Conservation (phyloP, 2,329 filamentous ascomycete genomes). For the Zelopaecilomyces penicillatus region DNA sequence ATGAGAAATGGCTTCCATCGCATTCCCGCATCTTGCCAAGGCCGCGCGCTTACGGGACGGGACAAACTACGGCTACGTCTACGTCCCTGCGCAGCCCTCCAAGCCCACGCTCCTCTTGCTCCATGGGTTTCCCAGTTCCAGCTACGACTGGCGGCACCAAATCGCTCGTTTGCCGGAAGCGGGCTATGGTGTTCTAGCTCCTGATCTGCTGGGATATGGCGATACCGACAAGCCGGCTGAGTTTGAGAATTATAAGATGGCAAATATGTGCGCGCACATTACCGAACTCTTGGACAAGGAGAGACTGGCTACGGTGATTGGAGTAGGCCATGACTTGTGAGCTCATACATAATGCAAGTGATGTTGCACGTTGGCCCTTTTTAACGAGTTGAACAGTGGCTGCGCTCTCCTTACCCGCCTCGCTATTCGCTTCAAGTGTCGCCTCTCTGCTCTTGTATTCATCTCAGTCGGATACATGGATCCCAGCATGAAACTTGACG, state of each 20-base stretch:
- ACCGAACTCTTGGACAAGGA: slow-evolving; percentile 11
- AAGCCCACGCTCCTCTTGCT: slow-evolving; percentile 13
- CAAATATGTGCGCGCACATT: slow-evolving; percentile 8
- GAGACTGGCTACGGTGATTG: slow-evolving; percentile 8
- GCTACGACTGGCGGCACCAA: slow-evolving; percentile 13
- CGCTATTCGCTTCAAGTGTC: neutral
- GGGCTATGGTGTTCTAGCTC: slow-evolving; percentile 12
- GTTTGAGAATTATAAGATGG: slow-evolving; percentile 9
- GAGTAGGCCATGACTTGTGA: slow-evolving; percentile 13
- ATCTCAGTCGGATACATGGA: slow-evolving; percentile 1
- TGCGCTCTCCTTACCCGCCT: slow-evolving; percentile 3
- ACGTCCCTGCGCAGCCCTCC: neutral
- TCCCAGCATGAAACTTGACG: neutral
- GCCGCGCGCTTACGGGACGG: neutral
- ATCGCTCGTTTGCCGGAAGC: slow-evolving; percentile 7
- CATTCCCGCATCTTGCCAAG: slow-evolving; percentile 1
- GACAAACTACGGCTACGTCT: slow-evolving; percentile 6
- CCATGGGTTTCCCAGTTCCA: slow-evolving; percentile 14
- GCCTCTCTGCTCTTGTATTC: neutral
- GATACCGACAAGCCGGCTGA: slow-evolving; percentile 11
- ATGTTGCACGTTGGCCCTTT: slow-evolving; percentile 10
- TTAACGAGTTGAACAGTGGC: slow-evolving; percentile 9
- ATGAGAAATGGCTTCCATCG: neutral
- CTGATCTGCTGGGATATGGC: slow-evolving; percentile 15
- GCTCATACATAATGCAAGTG: slow-evolving; percentile 6